Conservation (phyloP, 192 early-diverging fungal genomes). For the Entomortierella parvispora region DNA sequence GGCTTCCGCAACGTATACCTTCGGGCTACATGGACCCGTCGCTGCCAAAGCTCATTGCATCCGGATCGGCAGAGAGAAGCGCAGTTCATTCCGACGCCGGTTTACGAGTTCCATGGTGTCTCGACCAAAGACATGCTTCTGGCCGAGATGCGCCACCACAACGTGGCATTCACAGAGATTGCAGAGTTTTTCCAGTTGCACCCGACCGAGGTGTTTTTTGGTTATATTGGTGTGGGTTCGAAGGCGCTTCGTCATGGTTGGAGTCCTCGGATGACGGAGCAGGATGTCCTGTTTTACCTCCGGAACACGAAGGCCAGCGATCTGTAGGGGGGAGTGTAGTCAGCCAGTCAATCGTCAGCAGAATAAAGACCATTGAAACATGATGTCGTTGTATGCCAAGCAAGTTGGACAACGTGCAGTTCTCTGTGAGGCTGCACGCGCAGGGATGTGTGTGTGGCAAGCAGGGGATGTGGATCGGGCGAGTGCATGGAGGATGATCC, state of each 20-base stretch:
- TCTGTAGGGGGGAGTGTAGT: too few species aligned
- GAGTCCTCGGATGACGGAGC: constrained; percentile 21
- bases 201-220: constrained; percentile 5
- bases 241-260: constrained; percentile 15
- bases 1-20: too few species aligned
- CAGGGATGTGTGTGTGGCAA: too few species aligned
- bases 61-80: not conserved
- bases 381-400: too few species aligned
- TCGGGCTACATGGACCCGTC: too few species aligned
- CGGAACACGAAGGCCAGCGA: too few species aligned
- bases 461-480: too few species aligned
- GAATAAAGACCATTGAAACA: not conserved
- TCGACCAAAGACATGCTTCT: constrained; percentile 19
- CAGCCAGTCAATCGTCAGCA: not conserved
- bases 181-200: not conserved
- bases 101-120: constrained; percentile 17
- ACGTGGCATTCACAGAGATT: constrained; percentile 3
- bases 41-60: not conserved
- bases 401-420: too few species aligned
- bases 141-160: constrained; percentile 23
- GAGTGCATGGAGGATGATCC: too few species aligned
- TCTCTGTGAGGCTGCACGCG: too few species aligned
- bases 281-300: constrained; percentile 22
- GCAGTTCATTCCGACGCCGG: not conserved
- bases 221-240: constrained; percentile 10